phyloP scores from a whole-genome alignment of 2,329 filamentous ascomycete genomes.

The Ophiosphaerella herpotricha region DNA sequence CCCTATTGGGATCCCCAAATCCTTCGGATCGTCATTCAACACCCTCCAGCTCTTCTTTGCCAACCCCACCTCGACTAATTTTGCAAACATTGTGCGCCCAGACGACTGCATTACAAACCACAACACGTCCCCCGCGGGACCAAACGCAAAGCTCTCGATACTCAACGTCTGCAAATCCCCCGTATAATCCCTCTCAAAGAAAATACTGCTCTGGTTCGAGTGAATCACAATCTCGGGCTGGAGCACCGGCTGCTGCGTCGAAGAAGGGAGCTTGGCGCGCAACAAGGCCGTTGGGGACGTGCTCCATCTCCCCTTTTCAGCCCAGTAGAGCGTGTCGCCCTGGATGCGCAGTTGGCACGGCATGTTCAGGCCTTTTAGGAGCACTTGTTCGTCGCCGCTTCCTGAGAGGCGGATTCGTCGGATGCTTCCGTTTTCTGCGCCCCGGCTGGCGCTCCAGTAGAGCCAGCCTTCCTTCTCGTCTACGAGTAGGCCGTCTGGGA shows the following conservation, averaged over 20 bases:
- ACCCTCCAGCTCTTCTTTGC: constrained; percentile 7
- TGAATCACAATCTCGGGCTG: constrained; percentile 5
- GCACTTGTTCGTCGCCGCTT: constrained; percentile 2
- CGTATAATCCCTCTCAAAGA: constrained; percentile 10
- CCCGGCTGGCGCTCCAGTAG: constrained; percentile 15
- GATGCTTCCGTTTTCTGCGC: constrained; percentile 11
- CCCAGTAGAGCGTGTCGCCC: constrained; percentile 6
- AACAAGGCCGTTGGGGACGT: constrained; percentile 11
- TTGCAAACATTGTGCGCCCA: constrained; percentile 12
- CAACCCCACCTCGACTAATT: constrained; percentile 13
- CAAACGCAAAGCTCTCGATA: constrained; percentile 13
- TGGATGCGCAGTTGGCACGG: constrained; percentile 14
- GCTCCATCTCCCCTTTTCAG: constrained; percentile 11
- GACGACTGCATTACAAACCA: constrained; percentile 13
- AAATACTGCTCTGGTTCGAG: constrained; percentile 11
- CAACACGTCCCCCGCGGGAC: constrained; percentile 1
- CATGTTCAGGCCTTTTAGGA: constrained; percentile 9
- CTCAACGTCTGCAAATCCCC: constrained; percentile 11
- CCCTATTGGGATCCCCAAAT: constrained; percentile 14
- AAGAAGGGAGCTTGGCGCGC: neutral
- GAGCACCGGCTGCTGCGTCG: neutral
- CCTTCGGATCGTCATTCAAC: constrained; percentile 6
- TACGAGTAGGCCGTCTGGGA: constrained; percentile 7
- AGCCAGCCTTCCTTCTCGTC: constrained; percentile 16
- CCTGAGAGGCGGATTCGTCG: constrained; percentile 3